Percentiles rank a stretch among this genome's conserved stretches.
phyloP scores from a whole-genome alignment of 129 eudicot species.

The Erigeron canadensis region DNA sequence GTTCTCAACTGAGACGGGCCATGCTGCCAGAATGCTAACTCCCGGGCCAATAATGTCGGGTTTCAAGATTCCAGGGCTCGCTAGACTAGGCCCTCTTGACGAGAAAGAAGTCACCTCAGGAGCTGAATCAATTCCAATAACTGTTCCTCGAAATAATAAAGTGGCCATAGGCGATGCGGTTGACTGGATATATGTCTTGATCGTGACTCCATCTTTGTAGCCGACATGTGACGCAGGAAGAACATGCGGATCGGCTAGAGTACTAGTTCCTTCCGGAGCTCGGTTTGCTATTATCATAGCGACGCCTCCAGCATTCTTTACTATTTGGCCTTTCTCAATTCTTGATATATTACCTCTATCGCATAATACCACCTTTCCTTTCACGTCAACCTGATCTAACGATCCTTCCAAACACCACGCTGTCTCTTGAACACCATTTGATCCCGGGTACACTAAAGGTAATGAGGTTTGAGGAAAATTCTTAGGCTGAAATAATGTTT shows the following conservation, averaged over 20 bases:
- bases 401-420: slow-evolving; percentile 39
- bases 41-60: slow-evolving; percentile 77
- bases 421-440: slow-evolving; percentile 23
- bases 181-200: slow-evolving; percentile 39
- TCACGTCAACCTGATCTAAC: slow-evolving; percentile 25
- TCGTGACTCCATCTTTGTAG: slow-evolving; percentile 29
- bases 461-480: slow-evolving; percentile 32
- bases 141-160: slow-evolving; percentile 38
- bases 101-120: slow-evolving; percentile 49
- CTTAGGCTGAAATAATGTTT: slow-evolving; percentile 47
- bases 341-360: slow-evolving; percentile 34
- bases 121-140: slow-evolving; percentile 35
- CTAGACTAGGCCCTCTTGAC: slow-evolving; percentile 51
- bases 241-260: slow-evolving; percentile 36
- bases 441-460: slow-evolving; percentile 48
- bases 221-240: slow-evolving; percentile 51
- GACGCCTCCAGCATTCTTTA: slow-evolving; percentile 43
- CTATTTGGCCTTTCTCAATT: slow-evolving; percentile 37
- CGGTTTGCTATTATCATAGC: slow-evolving; percentile 45
- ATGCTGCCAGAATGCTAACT: slow-evolving; percentile 54
- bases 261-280: slow-evolving; percentile 16
- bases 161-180: slow-evolving; percentile 36
- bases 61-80: slow-evolving; percentile 57
- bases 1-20: slow-evolving; percentile 52
- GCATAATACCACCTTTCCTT: slow-evolving; percentile 51